Base-by-base conservation (phyloP, 2,329 filamentous ascomycete genomes). In the Penicillium crustosum region DNA sequence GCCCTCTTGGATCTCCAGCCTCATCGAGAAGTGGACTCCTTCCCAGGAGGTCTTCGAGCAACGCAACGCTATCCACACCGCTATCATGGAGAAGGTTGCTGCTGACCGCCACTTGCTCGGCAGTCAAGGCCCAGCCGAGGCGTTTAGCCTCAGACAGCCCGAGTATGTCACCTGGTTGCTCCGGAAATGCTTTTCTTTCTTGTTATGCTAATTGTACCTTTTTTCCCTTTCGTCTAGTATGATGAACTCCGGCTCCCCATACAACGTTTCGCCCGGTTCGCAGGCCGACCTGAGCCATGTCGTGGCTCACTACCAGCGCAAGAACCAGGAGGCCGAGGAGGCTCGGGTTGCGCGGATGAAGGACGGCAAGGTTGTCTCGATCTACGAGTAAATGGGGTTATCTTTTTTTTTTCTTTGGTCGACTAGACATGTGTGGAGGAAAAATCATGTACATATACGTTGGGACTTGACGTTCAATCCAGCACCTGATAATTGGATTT, bases 201-300 rank as follows among this genome's bases (percentile, higher is more conserved):
- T 41, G 19, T 49, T 53, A 6, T 49, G 54, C 61, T 63, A 35
- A 63, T 44, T 19, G 29, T 19, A 10, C 2, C 12, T 36, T 29
- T 45, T 29, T 45, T 4, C 3, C 4, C 15, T n/a, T 39, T 50
- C 45, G 25, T 54, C 3, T 51, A 89, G 86, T 66, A 77, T 83
- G 62, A 83, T 89, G 75, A 88, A 89, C 70, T 74, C 77, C 23
- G 82, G 83, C 52, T 84, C 84, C 2, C 86, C 86, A 17, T 86
- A 79, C 74, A 89, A 89, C 68, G 82, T 88, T 55, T 76, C 81
- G 33, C 84, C 87, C 43, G 87, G 87, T 51, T 82, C 83, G 45
- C 74, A 80, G 55, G 82, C 81, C 49, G 82, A 87, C 68, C 76
- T 89, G 65, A 82, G 82, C 68, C 72, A 80, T 52, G 78, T 88